Conservation (phyloP, 2,329 filamentous ascomycete genomes). For the Capronia epimyces region DNA sequence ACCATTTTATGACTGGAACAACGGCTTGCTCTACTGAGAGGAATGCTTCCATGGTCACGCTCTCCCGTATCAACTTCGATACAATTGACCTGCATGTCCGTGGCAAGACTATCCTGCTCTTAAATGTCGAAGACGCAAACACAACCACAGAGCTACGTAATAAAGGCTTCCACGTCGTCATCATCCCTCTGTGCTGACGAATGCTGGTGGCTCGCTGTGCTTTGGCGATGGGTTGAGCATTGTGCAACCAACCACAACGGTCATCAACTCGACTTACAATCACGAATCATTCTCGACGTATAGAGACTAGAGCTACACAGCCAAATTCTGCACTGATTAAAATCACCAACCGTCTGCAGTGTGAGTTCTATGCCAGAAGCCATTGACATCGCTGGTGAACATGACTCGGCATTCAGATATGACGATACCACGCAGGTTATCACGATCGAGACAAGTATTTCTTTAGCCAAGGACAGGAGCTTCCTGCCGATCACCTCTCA, state of each 20-base stretch:
- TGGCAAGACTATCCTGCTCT: constrained; percentile 56
- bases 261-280: constrained; percentile 57
- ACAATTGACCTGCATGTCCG: constrained; percentile 59
- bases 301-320: constrained; percentile 51
- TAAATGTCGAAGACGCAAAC: constrained; percentile 50
- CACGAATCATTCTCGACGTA: constrained; percentile 47
- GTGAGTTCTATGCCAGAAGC: constrained; percentile 18
- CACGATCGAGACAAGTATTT: constrained; percentile 28
- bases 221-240: constrained; percentile 71
- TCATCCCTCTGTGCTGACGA: constrained; percentile 59
- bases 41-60: constrained; percentile 43
- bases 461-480: constrained; percentile 27
- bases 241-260: constrained; percentile 52
- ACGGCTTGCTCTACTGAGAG: constrained; percentile 41
- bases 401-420: constrained; percentile 12
- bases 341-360: constrained; percentile 34
- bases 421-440: constrained; percentile 26
- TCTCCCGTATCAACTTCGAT: constrained; percentile 45
- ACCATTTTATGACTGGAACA: constrained; percentile 62
- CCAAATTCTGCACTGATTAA: constrained; percentile 33
- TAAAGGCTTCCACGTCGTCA: constrained; percentile 64
- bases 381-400: constrained; percentile 11
- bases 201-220: constrained; percentile 63
- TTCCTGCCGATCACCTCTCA: constrained; percentile 10
- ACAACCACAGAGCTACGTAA: constrained; percentile 57